Evolutionary conservation across 129 eudicot species (phyloP), one percentile per base, ranked within the genome.

Genomic region (carrot (Daucus carota)): DNA sequence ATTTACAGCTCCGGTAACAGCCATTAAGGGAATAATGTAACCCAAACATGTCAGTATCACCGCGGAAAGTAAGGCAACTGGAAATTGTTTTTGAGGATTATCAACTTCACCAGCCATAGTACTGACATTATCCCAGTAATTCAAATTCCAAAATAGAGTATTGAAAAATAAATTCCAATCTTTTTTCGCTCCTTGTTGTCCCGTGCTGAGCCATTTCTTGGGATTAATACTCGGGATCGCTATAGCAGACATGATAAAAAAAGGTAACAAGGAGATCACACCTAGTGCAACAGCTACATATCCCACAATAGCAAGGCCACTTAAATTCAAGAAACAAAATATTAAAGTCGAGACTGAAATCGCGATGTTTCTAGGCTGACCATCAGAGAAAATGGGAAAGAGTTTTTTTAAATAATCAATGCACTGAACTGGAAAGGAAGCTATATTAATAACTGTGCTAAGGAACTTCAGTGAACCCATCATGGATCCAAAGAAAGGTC

Each of bases 401-500:
- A 54, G 63, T 9, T 54, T 54, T 31, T n/a, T 5, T 0, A 54
- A 9, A 54, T 54, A 54, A 54, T 54, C 63, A 54, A 54, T 54
- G 63, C 63, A 54, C 29, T 22, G 63, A 54, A n/a, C 63, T 22
- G 63, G 63, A 54, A 54, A 54, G 1, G 63, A 29, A 8, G 63
- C 63, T n/a, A 54, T 54, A 54, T 54, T 54, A n/a, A 54, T n/a
- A 54, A 54, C 63, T n/a, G 29, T 31, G 10, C 63, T 54, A 9
- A 54, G 63, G 63, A 54, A 54, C 63, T 54, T 54, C 31, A 54
- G 1, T 22, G 63, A 54, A 7, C 63, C 63, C 63, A 54, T n/a
- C 63, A 54, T 54, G 63, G 63, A 54, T 54, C 63, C 63, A 54
- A n/a, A 54, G 63, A 54, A 54, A 22, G 63, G 63, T 54, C 63